These are phyloP conservation scores for Phaeolepiota aurea DNA, from an alignment of 768 basidiomycete species.

Conservation along the genomic window DNA sequence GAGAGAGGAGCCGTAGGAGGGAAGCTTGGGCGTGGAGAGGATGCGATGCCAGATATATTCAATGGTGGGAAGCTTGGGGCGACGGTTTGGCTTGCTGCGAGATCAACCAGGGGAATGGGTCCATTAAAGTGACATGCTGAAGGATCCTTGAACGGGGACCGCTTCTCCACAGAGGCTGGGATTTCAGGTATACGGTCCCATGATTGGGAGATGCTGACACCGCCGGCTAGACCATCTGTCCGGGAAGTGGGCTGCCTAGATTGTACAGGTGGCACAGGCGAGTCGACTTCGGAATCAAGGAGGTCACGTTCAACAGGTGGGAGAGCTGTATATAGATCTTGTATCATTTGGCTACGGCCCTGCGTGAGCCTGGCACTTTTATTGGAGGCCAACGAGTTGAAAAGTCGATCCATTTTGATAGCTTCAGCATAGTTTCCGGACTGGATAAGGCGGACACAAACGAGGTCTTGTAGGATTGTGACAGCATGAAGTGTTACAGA, in stretches of 20 bases:
- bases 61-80: not conserved
- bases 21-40: slow-evolving; percentile 22
- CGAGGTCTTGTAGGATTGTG: slow-evolving; percentile 64
- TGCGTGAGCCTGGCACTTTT: slow-evolving; percentile 29
- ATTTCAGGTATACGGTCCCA: slow-evolving; percentile 48
- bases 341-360: slow-evolving; percentile 62
- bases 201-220: slow-evolving; percentile 39
- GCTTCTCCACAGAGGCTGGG: slow-evolving; percentile 16
- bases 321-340: slow-evolving; percentile 58
- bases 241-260: slow-evolving; percentile 9
- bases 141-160: slow-evolving; percentile 17
- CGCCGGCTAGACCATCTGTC: slow-evolving; percentile 3
- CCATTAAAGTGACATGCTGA: slow-evolving; percentile 28
- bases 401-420: slow-evolving; percentile 64
- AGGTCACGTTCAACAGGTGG: slow-evolving; percentile 55
- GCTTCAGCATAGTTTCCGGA: slow-evolving; percentile 64
- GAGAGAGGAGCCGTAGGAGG: slow-evolving; percentile 9
- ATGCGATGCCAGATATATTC: slow-evolving; percentile 7
- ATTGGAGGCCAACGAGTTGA: slow-evolving; percentile 34
- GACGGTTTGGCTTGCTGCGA: slow-evolving; percentile 12
- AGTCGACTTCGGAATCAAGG: slow-evolving; percentile 51
- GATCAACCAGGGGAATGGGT: slow-evolving; percentile 12
- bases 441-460: slow-evolving; percentile 71
- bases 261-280: slow-evolving; percentile 7
- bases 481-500: slow-evolving; percentile 38